Evolutionary conservation across 805 yeast genomes (phyloP).

Genomic region (Pichia deserticola): DNA sequence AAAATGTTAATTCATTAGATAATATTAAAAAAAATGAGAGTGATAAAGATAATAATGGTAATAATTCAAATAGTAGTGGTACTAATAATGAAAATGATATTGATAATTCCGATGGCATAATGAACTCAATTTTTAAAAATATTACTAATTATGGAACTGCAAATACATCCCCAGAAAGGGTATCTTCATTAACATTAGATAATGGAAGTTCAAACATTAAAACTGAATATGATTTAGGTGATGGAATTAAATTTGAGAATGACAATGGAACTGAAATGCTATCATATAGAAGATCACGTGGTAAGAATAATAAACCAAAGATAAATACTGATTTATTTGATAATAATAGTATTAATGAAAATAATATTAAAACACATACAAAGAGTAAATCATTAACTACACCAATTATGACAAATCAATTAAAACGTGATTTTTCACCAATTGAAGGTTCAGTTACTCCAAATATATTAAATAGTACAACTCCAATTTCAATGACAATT

Average conservation of each 20-base stretch:
- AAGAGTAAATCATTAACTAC: conserved; percentile 1
- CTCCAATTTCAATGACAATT: conserved; percentile 25
- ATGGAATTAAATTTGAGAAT: conserved; percentile 7
- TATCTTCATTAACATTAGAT: neutral
- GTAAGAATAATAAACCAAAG: neutral
- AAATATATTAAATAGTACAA: conserved; percentile 11
- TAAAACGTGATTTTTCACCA: neutral
- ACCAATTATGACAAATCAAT: neutral
- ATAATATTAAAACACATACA: neutral
- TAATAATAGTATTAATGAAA: neutral
- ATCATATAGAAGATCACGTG: conserved; percentile 5
- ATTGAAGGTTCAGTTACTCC: conserved; percentile 1
- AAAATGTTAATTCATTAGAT: conserved; percentile 3
- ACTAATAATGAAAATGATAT: neutral
- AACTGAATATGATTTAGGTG: neutral
- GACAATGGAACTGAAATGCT: conserved; percentile 11
- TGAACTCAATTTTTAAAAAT: conserved; percentile 2
- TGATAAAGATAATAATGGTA: neutral
- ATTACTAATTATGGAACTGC: neutral
- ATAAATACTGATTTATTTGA: neutral
- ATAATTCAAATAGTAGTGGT: neutral
- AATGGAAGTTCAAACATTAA: neutral
- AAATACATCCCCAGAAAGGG: neutral
- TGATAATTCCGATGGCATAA: neutral
- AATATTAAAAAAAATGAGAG: neutral